Base-by-base conservation (phyloP, 495 filamentous ascomycete genomes). In the Cercophora sp. region DNA sequence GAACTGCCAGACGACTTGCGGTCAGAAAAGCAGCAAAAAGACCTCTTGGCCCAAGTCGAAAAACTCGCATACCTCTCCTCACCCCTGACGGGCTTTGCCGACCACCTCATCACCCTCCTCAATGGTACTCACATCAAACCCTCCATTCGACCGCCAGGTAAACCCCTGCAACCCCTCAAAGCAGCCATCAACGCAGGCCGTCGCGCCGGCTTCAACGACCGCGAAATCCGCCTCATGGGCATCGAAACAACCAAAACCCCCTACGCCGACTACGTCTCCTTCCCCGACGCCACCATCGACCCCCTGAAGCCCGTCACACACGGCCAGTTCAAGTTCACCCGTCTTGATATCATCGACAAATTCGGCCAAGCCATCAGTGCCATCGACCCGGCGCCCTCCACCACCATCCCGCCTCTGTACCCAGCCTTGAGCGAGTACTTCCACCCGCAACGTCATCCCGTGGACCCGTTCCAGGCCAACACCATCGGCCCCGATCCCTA, bases 301-400 rank as follows among this genome's bases (percentile, higher is more conserved):
- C 13, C 26, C 25, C 56, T 65, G 0, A 77, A 78, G 57, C 69
- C 69, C 1, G 71, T 60, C 18, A 75, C 71, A 0, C 76, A 79
- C 51, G 76, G 76, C 5, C 76, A 79, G 45, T 57, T 76, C 65
- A 68, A 45, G 26, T 74, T 81, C 53, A 61, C 60, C 1, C 69
- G 68, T 19, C 53, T 82, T n/a, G 79, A 79, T 31, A 51, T 79
- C 22, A 54, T 81, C 23, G 78, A 80, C 56, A 79, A 78, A 50
- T 80, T 80, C 35, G 78, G 78, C 0, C 76, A 79, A 49, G 70
- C 61, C 1, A 54, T 75, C 8, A 18, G 24, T 22, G 71, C 65
- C 8, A 68, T 75, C 11, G 63, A 73, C 27, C 65, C 67, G 5
- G 45, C 44, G 8, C 65, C 68, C 26, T 63, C 60, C 0, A 54